Conservation (phyloP, 164 flowering plant species). For the Nelumbo lutea region DNA sequence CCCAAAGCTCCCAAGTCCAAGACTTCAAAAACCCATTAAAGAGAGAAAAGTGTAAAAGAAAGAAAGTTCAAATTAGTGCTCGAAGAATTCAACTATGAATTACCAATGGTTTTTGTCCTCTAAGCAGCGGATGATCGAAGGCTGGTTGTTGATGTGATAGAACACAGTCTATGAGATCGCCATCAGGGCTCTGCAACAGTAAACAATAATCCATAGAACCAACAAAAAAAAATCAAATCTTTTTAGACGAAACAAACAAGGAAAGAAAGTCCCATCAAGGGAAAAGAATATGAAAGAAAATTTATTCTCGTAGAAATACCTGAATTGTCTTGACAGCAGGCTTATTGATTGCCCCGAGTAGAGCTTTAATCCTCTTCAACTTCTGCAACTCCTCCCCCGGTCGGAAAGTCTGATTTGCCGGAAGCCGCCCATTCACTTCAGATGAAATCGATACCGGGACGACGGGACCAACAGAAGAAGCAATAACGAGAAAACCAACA, state of each 20-base stretch:
- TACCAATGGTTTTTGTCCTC: slow-evolving; percentile 55
- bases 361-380: slow-evolving; percentile 53
- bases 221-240: not conserved
- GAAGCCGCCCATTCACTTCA: not conserved
- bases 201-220: not conserved
- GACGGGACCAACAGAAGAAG: slow-evolving; percentile 37
- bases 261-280: not conserved
- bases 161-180: slow-evolving; percentile 61
- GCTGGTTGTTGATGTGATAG: slow-evolving; percentile 51
- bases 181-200: slow-evolving; percentile 51
- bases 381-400: slow-evolving; percentile 55
- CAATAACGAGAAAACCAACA: slow-evolving; percentile 51
- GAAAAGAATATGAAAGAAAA: not conserved
- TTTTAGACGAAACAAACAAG: not conserved
- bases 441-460: slow-evolving; percentile 1
- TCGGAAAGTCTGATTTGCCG: slow-evolving; percentile 43
- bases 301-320: slow-evolving; percentile 27
- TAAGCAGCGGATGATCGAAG: slow-evolving; percentile 50
- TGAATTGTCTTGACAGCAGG: slow-evolving; percentile 79
- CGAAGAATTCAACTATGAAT: not conserved
- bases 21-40: not conserved
- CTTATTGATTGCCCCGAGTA: slow-evolving; percentile 75
- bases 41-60: not conserved
- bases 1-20: not conserved
- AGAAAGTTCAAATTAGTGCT: not conserved